Base-by-base conservation (phyloP, 2,329 filamentous ascomycete genomes). In the Teratosphaeriaceae sp. region DNA sequence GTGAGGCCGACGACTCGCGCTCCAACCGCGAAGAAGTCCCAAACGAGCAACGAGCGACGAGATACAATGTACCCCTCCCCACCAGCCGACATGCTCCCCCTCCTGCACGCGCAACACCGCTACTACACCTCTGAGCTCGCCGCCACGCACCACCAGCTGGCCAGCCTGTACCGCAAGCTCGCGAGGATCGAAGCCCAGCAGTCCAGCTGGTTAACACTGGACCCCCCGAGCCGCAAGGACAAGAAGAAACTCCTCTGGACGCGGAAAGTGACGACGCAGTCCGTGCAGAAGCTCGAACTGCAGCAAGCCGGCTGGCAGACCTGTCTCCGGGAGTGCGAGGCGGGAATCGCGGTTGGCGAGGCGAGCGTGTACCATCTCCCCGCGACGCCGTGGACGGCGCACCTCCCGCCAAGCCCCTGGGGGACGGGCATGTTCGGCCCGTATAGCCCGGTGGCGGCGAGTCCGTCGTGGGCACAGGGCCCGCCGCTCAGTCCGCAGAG, bases 191-290 rank as follows among this genome's bases (percentile, higher is more conserved):
- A 61, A 35, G 40, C 37, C 18, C 43, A 45, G 18, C 50, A n/a
- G n/a, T n/a, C n/a, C n/a, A n/a, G n/a, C n/a, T n/a, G n/a, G n/a
- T n/a, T n/a, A n/a, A n/a, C n/a, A n/a, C n/a, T n/a, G n/a, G n/a
- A 47, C 38, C 36, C 46, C 16, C 48, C 59, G 18, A 50, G 48
- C 2, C 47, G 58, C 30, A 50, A 49, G 29, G 49, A 54, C 37
- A 54, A 54, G 45, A 61, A 60, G 47, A 57, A 54, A 36, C 44
- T 54, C 39, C 54, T 59, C 39, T 59, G 56, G 46, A 44, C 50
- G 26, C 50, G 52, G 11, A 42, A 49, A 18, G 33, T 56, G 26
- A 46, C 55, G 11, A 55, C 51, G 36, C 40, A 45, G 15, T 46
- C 42, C 5, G 50, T 59, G 16, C 40, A 37, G 15, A 47, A 51